Percentiles rank a stretch among this genome's conserved stretches.
Evolutionary conservation across 2,329 filamentous ascomycete genomes (phyloP).

Genomic region (Colletotrichum sp.): DNA sequence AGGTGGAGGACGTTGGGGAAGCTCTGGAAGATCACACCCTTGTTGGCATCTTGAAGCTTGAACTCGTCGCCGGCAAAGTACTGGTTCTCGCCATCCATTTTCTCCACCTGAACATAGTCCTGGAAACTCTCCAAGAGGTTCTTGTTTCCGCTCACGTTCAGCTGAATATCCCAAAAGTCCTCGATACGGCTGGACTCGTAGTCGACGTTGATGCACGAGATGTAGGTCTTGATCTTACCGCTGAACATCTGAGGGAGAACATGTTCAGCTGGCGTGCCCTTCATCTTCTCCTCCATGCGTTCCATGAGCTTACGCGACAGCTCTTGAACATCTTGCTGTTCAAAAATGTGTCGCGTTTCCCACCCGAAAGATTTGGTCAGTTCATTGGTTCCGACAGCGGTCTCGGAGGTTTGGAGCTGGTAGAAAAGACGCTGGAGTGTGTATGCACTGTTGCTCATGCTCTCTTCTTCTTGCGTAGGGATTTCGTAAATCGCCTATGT

Average conservation of each 20-base stretch:
- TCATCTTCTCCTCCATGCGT: conserved; percentile 96
- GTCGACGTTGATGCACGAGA: conserved; percentile 97
- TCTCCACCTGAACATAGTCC: conserved; percentile 96
- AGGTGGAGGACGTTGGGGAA: conserved; percentile 95
- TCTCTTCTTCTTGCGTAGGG: conserved; percentile 84
- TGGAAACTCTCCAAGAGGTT: conserved; percentile 92
- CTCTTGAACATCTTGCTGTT: conserved; percentile 98
- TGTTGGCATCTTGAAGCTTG: conserved; percentile 94
- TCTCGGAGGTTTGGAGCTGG: conserved; percentile 84
- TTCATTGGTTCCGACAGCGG: conserved; percentile 88
- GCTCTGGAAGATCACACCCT: conserved; percentile 95
- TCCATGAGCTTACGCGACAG: conserved; percentile 97
- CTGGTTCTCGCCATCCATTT: conserved; percentile 97
- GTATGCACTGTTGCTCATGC: conserved; percentile 87
- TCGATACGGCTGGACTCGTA: conserved; percentile 96
- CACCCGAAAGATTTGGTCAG: conserved; percentile 97
- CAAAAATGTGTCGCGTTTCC: conserved; percentile 97
- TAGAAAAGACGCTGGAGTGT: conserved; percentile 94
- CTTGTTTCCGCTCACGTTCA: conserved; percentile 95
- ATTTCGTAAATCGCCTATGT: conserved; percentile 92
- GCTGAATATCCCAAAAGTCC: conserved; percentile 98
- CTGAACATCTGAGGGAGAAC: conserved; percentile 90
- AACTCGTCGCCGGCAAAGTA: conserved; percentile 91
- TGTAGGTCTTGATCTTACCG: conserved; percentile 98
- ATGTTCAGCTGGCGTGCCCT: conserved; percentile 90